A percentile compares a stretch with the other conserved stretches of the same genome.
These are phyloP conservation scores for Gremmenia infestans DNA, from an alignment of 2,329 filamentous ascomycete genomes.

Conservation along the genomic window DNA sequence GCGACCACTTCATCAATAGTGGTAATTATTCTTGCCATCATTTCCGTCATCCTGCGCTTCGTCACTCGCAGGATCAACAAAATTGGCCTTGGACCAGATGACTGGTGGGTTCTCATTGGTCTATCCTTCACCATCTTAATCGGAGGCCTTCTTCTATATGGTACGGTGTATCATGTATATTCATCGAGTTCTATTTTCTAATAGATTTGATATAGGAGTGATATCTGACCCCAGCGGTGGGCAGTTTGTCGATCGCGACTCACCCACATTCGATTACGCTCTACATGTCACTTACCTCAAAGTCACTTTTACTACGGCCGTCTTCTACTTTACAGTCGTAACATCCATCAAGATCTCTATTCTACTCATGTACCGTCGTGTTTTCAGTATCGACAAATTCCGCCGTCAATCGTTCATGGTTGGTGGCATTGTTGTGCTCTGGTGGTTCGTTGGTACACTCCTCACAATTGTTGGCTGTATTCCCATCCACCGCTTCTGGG, in stretches of 20 bases:
- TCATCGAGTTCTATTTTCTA: neutral
- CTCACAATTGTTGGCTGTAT: neutral
- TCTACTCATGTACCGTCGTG: slow-evolving; percentile 1
- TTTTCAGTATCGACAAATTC: neutral
- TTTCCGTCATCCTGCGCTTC: slow-evolving; percentile 10
- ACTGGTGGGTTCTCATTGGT: slow-evolving; percentile 11
- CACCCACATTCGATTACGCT: neutral
- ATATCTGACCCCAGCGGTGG: neutral
- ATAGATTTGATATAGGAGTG: neutral
- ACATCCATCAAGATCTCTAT: slow-evolving; percentile 1
- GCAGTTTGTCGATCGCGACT: neutral
- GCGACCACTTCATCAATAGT: neutral
- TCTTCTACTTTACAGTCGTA: neutral
- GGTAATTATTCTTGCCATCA: neutral
- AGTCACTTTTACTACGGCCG: neutral
- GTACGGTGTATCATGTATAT: neutral
- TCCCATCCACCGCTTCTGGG: neutral
- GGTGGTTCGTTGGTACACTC: neutral
- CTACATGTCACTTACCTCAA: neutral
- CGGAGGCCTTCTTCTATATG: neutral
- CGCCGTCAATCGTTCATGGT: neutral
- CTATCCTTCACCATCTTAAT: neutral
- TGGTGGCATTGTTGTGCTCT: neutral
- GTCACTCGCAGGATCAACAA: slow-evolving; percentile 1
- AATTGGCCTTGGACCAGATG: slow-evolving; percentile 6